Conservation (phyloP, 345 rosid genomes). For the Abelmoschus esculentus region DNA sequence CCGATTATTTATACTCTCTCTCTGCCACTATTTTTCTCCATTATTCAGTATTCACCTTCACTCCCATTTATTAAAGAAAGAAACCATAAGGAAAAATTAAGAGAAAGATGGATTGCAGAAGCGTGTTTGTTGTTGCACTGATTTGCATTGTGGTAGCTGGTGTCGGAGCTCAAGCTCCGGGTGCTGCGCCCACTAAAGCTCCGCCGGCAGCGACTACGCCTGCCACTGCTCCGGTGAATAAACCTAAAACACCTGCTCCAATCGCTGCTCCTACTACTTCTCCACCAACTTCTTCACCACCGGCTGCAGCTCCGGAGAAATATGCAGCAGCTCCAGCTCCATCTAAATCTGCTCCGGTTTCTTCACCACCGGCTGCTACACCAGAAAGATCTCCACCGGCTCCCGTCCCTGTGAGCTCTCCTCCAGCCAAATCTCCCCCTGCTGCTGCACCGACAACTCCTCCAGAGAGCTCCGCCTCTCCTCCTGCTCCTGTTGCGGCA, state of each 20-base stretch:
- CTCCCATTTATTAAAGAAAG: not conserved
- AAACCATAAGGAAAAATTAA: not conserved
- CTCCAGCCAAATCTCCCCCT: too few species aligned
- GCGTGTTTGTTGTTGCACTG: constrained; percentile 20
- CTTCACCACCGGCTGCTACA: too few species aligned
- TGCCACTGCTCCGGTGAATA: not conserved
- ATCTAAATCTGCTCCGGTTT: too few species aligned
- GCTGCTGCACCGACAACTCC: too few species aligned
- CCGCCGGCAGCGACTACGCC: not conserved
- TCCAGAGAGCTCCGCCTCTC: too few species aligned
- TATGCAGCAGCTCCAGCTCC: too few species aligned
- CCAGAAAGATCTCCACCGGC: too few species aligned
- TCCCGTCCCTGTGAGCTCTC: too few species aligned
- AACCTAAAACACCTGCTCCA: constrained; percentile 18
- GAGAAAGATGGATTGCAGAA: constrained; percentile 20
- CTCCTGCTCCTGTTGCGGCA: too few species aligned
- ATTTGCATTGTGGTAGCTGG: constrained; percentile 39
- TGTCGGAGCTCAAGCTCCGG: constrained; percentile 46
- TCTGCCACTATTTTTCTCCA: not conserved
- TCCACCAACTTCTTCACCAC: too few species aligned
- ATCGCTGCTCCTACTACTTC: not conserved
- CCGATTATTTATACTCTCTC: constrained; percentile 4
- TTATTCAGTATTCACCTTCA: not conserved
- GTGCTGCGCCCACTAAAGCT: constrained; percentile 34
- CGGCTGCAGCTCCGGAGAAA: too few species aligned